Base-by-base conservation (phyloP, 192 early-diverging fungal genomes). In the Cetraspora pellucida region DNA sequence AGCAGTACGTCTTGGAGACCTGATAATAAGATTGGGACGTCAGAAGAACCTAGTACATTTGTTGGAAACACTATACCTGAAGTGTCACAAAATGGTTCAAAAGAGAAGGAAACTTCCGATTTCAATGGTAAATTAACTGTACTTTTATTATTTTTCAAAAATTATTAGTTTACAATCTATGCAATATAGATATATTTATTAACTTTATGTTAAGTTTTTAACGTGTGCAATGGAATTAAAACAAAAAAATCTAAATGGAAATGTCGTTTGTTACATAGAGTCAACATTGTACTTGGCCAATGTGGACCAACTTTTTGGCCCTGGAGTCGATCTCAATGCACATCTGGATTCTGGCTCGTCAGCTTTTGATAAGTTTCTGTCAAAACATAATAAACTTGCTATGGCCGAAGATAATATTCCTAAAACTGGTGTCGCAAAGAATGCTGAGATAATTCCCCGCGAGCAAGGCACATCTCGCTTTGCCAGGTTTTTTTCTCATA, bases 381-480 rank as follows among this genome's bases (percentile, higher is more conserved):
- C 80, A 17, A 82, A 85, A 54, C 84, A 85, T 67, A 49, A 49
- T 49, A 73, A 77, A 55, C 67, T 79, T 31, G 82, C 84, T 2
- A 79, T 72, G 30, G 71, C 77, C 10, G 77, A 78, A 61, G 77
- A 78, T 4, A 78, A 74, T 47, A 17, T 30, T 19, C 43, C 58
- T 23, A 63, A 74, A 43, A 27, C 9, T 61, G 47, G 10, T 63
- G 46, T 17, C 30, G 21, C 13, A 61, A 44, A 21, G n/a, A 23
- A 16, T 69, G 17, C 28, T 27, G 76, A 71, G 49, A 77, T 21
- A 16, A 52, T 49, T 49, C 21, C 68, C 6, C 64, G 80, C 16
- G 81, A 83, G 46, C 81, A 86, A 23, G 82, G 84, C n/a, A 85
- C 83, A 0, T 89, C 88, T 5, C 85, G 88, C 16, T 89, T 89